A percentile compares a stretch with the other conserved stretches of the same genome.
Evolutionary conservation across 176 grass and related monocot species (phyloP).

Genomic region (Zea luxurians): DNA sequence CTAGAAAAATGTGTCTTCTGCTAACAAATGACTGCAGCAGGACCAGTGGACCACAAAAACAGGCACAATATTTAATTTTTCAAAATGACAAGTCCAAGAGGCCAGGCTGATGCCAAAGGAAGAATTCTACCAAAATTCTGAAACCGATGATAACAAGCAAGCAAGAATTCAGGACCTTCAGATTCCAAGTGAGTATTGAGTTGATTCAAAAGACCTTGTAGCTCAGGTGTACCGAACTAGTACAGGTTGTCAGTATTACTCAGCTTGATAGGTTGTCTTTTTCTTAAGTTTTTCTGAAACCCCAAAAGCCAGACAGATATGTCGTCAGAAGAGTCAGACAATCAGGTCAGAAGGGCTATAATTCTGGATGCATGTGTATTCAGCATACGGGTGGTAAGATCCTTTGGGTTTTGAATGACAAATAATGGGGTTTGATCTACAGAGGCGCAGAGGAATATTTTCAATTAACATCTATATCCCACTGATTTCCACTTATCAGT

Average conservation of each 20-base stretch:
- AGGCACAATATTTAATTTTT: not conserved
- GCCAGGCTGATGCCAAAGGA: not conserved
- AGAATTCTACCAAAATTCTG: conserved; percentile 1
- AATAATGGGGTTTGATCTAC: not conserved
- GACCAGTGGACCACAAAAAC: conserved; percentile 18
- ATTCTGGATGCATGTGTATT: conserved; percentile 16
- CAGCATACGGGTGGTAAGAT: not conserved
- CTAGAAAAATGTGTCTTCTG: conserved; percentile 27
- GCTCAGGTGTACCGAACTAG: not conserved
- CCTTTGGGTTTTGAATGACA: not conserved
- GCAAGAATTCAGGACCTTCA: not conserved
- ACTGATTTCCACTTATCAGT: not conserved
- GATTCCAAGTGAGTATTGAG: not conserved
- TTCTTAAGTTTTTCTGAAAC: not conserved
- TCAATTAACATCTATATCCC: not conserved
- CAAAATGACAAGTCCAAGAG: not conserved
- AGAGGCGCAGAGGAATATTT: not conserved
- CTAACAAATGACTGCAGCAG: conserved; percentile 23
- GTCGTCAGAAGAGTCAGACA: not conserved
- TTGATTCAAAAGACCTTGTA: conserved; percentile 1
- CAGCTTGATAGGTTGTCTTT: not conserved
- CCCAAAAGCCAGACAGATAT: not conserved
- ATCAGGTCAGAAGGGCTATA: conserved; percentile 7
- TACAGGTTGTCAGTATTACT: conserved; percentile 8
- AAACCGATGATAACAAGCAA: conserved; percentile 21